phyloP scores from a whole-genome alignment of 2,329 filamentous ascomycete genomes.

The Lachnellula occidentalis region DNA sequence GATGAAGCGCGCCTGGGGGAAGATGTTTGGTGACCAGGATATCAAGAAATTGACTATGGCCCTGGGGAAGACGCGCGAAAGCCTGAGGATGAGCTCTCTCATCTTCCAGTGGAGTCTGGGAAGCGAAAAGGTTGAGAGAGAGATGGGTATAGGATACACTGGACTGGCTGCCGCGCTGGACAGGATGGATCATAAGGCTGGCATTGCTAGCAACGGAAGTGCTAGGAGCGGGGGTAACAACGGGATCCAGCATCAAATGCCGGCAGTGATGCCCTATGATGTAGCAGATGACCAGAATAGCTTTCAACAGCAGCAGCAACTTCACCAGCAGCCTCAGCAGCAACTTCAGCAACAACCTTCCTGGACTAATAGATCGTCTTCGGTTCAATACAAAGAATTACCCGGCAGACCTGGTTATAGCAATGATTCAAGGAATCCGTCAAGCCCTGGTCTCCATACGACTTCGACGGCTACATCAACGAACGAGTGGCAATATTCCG shows the following conservation, averaged over 20 bases:
- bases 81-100: slow-evolving; percentile 57
- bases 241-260: background rate
- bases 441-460: too few relatives aligned
- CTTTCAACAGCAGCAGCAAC: slow-evolving; percentile 3
- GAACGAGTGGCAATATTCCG: too few relatives aligned
- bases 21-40: slow-evolving; percentile 57
- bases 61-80: slow-evolving; percentile 53
- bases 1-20: slow-evolving; percentile 51
- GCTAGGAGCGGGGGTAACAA: too few relatives aligned
- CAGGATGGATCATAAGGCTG: slow-evolving; percentile 33
- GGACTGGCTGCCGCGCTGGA: slow-evolving; percentile 61
- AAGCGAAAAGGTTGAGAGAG: slow-evolving; percentile 50
- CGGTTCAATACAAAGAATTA: background rate
- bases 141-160: slow-evolving; percentile 61
- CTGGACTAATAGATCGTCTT: slow-evolving; percentile 15
- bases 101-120: slow-evolving; percentile 63
- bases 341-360: slow-evolving; percentile 1
- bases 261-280: background rate
- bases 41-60: slow-evolving; percentile 54
- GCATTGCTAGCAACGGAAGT: background rate
- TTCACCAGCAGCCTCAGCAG: background rate
- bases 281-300: slow-evolving; percentile 1
- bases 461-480: too few relatives aligned
- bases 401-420: background rate
- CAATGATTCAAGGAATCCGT: background rate